phyloP scores from a whole-genome alignment of 352 stramenopile species.

The Pythium rishiriense region DNA sequence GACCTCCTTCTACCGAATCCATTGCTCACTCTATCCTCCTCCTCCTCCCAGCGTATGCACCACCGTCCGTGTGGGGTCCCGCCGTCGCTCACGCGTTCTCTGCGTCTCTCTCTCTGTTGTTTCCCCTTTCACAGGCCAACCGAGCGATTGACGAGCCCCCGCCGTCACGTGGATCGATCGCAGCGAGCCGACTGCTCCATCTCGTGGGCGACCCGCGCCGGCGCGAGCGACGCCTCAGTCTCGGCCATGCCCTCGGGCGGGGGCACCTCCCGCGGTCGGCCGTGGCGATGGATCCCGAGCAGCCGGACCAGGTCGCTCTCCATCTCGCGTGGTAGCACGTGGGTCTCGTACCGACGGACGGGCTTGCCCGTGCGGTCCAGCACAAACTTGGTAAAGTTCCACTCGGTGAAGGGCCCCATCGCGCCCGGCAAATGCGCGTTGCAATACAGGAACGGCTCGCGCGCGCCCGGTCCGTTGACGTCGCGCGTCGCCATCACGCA shows the following conservation, averaged over 20 bases:
- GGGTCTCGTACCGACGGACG: conserved; percentile 44
- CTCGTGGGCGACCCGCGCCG: conserved; percentile 32
- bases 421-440: conserved; percentile 43
- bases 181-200: conserved; percentile 25
- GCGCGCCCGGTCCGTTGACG: conserved; percentile 68
- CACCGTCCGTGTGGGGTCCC: no score
- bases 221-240: neutral
- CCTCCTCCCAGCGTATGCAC: no score
- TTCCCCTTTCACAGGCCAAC: no score
- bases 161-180: no score
- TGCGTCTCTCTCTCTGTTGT: no score
- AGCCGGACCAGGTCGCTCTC: conserved; percentile 41
- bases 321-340: conserved; percentile 32
- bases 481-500: conserved; percentile 25
- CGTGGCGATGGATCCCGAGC: conserved; percentile 8
- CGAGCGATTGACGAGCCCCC: no score
- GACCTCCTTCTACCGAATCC: no score
- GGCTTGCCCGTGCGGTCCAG: conserved; percentile 42
- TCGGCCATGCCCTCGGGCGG: neutral
- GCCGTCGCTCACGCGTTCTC: no score
- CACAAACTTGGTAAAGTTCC: conserved; percentile 78
- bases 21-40: no score
- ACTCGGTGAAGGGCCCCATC: conserved; percentile 49
- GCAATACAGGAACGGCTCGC: conserved; percentile 67
- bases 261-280: neutral